These are phyloP conservation scores for Acanthamoeba lenticulata DNA, from an alignment of 208 protist genomes.

Conservation along the genomic window DNA sequence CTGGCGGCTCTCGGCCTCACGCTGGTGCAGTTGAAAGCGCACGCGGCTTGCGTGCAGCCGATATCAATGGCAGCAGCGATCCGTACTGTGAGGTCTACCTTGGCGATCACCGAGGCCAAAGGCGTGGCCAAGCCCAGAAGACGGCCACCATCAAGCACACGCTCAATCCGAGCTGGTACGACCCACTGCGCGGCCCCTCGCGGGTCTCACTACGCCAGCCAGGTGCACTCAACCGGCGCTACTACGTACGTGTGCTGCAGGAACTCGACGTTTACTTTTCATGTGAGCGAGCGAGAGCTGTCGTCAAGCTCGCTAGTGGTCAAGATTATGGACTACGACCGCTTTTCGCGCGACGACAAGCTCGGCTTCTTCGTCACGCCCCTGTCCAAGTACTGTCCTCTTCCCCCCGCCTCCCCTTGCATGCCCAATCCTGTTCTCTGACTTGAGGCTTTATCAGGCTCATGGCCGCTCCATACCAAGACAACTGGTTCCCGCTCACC, in stretches of 20 bases:
- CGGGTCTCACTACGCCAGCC: background rate
- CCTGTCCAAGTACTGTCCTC: background rate
- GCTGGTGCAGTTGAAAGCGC: background rate
- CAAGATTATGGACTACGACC: background rate
- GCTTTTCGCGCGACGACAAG: slow-evolving; percentile 19
- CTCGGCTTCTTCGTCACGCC: background rate
- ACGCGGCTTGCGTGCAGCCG: background rate
- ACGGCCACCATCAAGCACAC: slow-evolving; percentile 1
- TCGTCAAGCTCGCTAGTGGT: background rate
- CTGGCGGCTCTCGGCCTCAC: background rate
- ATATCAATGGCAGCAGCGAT: background rate
- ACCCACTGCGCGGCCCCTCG: background rate
- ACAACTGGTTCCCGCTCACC: background rate
- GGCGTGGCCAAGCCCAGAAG: background rate
- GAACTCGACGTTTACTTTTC: background rate
- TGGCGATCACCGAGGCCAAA: background rate
- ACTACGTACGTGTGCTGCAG: background rate
- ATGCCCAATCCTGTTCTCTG: background rate
- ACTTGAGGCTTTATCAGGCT: background rate
- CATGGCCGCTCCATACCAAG: background rate
- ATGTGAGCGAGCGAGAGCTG: background rate
- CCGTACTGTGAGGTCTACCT: background rate
- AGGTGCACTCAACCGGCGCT: no score
- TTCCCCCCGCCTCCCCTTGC: background rate
- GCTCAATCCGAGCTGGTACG: background rate